Evolutionary conservation across 352 stramenopile species (phyloP).

Genomic region (Phytophthora citrophthora): DNA sequence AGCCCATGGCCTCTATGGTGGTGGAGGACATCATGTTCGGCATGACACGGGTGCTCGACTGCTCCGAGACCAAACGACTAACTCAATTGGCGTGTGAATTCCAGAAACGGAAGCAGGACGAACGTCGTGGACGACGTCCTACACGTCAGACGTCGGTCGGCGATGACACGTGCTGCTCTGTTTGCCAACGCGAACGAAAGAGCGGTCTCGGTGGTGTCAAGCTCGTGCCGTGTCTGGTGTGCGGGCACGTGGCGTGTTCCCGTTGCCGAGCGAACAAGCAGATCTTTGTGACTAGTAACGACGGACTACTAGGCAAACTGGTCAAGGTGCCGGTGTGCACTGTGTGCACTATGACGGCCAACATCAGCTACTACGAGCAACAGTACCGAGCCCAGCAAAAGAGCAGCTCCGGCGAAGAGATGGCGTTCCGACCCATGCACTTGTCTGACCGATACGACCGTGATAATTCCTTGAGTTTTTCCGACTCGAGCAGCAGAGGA

Average conservation of each 20-base stretch:
- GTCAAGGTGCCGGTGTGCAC: constrained; percentile 49
- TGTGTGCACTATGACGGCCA: constrained; percentile 40
- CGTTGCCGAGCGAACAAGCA: constrained; percentile 51
- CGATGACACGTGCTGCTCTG: constrained; percentile 20
- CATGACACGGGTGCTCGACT: constrained; percentile 42
- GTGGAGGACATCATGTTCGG: constrained; percentile 44
- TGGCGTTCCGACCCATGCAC: constrained; percentile 33
- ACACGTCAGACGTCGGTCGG: constrained; percentile 25
- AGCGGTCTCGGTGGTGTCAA: constrained; percentile 48
- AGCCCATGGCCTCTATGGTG: constrained; percentile 38
- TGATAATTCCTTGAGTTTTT: constrained; percentile 33
- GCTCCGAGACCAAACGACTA: constrained; percentile 52
- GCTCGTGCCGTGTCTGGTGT: constrained; percentile 56
- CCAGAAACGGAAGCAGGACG: constrained; percentile 37
- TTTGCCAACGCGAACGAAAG: constrained; percentile 38
- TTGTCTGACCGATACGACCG: constrained; percentile 28
- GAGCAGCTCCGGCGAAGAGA: constrained; percentile 31
- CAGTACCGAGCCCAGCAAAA: constrained; percentile 35
- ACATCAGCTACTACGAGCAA: constrained; percentile 43
- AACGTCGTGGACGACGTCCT: constrained; percentile 18
- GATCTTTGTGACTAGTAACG: constrained; percentile 48
- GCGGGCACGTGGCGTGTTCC: constrained; percentile 45
- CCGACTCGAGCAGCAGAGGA: constrained; percentile 29
- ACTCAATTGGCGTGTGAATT: constrained; percentile 50
- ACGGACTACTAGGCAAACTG: constrained; percentile 46